Evolutionary conservation across 1,284 basidiomycete species (phyloP).

Genomic region (Phylloporus sp.): DNA sequence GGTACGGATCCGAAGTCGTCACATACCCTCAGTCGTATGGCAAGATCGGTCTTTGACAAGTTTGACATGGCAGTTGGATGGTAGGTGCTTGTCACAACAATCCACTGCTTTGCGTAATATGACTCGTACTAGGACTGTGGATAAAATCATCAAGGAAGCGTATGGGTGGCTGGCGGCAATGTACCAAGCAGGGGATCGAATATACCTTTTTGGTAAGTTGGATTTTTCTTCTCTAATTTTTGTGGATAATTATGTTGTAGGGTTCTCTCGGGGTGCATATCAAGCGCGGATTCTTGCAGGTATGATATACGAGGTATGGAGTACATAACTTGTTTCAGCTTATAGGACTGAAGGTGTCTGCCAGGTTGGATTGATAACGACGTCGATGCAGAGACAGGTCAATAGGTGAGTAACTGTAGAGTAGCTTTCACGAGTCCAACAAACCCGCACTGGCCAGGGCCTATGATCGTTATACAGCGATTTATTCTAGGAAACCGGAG

Average conservation of each 20-base stretch:
- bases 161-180: constrained; percentile 51
- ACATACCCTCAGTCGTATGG: constrained; percentile 25
- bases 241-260: constrained; percentile 36
- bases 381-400: constrained; percentile 36
- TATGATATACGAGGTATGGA: constrained; percentile 49
- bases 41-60: constrained; percentile 26
- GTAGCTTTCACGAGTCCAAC: background rate
- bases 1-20: constrained; percentile 42
- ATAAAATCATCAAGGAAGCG: constrained; percentile 42
- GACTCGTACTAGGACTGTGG: constrained; percentile 28
- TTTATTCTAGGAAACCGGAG: constrained; percentile 23
- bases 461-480: constrained; percentile 45
- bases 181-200: constrained; percentile 48
- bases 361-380: constrained; percentile 35
- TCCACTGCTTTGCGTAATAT: background rate
- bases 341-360: too few relatives aligned
- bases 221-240: too few relatives aligned
- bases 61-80: constrained; percentile 39
- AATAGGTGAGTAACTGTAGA: constrained; percentile 22
- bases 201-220: constrained; percentile 53
- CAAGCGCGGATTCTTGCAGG: constrained; percentile 51
- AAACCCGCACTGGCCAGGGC: constrained; percentile 37
- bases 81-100: constrained; percentile 18
- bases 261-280: constrained; percentile 57
- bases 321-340: background rate